Percentiles rank a stretch among this genome's conserved stretches.
phyloP scores from a whole-genome alignment of 2,329 filamentous ascomycete species.

The Penicillium sp. region DNA sequence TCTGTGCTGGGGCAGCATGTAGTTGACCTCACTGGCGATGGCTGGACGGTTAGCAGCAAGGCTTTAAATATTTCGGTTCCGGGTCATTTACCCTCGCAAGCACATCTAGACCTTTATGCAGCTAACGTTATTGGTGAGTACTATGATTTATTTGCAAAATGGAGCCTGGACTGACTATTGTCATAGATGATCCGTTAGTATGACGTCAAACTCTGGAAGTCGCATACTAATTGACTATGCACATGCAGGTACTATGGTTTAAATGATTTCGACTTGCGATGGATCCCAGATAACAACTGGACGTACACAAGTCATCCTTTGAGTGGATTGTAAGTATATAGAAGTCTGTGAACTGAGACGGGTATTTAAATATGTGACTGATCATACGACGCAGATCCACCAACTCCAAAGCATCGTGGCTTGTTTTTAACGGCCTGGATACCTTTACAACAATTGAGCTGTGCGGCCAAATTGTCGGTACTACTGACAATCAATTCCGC shows the following conservation, averaged over 20 bases:
- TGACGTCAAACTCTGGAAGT: background rate
- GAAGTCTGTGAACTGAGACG: background rate
- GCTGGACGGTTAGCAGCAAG: constrained; percentile 50
- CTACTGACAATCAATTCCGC: constrained; percentile 63
- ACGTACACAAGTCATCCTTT: constrained; percentile 58
- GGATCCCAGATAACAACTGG: constrained; percentile 62
- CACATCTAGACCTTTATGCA: constrained; percentile 59
- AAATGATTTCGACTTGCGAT: constrained; percentile 62
- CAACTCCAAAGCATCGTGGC: constrained; percentile 49
- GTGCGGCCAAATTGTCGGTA: constrained; percentile 56
- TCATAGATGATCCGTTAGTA: constrained; percentile 37
- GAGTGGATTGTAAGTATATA: constrained; percentile 38
- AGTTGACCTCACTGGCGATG: constrained; percentile 43
- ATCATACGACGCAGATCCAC: constrained; percentile 17
- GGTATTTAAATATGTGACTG: background rate
- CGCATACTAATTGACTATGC: background rate
- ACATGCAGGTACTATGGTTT: constrained; percentile 50
- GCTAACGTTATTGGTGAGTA: constrained; percentile 54
- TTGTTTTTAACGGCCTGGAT: constrained; percentile 64
- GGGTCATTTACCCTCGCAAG: constrained; percentile 58
- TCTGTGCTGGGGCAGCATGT: constrained; percentile 31
- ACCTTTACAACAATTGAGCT: constrained; percentile 60
- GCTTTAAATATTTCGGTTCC: constrained; percentile 55
- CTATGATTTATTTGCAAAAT: background rate
- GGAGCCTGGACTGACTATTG: background rate